A percentile compares a stretch with the other conserved stretches of the same genome.
Conservation (phyloP, 306 rosid genomes). For the Senna tora region DNA sequence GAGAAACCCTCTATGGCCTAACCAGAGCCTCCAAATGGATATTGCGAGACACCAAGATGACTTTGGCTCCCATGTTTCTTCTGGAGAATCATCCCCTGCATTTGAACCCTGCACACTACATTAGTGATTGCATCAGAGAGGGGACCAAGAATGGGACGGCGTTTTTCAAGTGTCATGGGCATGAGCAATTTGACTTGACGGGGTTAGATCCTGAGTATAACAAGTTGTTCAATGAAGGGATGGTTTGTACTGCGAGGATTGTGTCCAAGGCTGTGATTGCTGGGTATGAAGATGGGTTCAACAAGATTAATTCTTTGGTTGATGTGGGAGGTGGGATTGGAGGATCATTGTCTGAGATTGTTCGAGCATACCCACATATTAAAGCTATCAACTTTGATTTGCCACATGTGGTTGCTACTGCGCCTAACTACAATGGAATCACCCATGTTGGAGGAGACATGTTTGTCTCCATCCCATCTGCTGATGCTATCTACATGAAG, state of each 20-base stretch:
- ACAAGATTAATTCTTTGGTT: constrained; percentile 42
- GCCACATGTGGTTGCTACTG: constrained; percentile 50
- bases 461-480: constrained; percentile 48
- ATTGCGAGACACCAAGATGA: constrained; percentile 45
- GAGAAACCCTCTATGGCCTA: constrained; percentile 42
- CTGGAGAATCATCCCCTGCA: constrained; percentile 51
- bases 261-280: constrained; percentile 43
- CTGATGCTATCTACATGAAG: constrained; percentile 59
- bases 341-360: constrained; percentile 54
- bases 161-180: constrained; percentile 50
- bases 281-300: constrained; percentile 51
- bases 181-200: constrained; percentile 49
- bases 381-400: constrained; percentile 52
- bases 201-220: constrained; percentile 45
- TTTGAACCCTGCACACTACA: constrained; percentile 39
- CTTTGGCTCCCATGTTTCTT: constrained; percentile 45
- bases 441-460: constrained; percentile 57
- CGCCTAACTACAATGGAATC: constrained; percentile 45
- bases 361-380: constrained; percentile 50
- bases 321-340: constrained; percentile 58
- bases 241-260: constrained; percentile 47
- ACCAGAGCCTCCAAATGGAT: constrained; percentile 51
- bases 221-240: constrained; percentile 48
- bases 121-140: constrained; percentile 38
- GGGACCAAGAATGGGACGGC: constrained; percentile 50